phyloP scores from a whole-genome alignment of 2,329 filamentous ascomycete species.

The Colletotrichum coccodes region DNA sequence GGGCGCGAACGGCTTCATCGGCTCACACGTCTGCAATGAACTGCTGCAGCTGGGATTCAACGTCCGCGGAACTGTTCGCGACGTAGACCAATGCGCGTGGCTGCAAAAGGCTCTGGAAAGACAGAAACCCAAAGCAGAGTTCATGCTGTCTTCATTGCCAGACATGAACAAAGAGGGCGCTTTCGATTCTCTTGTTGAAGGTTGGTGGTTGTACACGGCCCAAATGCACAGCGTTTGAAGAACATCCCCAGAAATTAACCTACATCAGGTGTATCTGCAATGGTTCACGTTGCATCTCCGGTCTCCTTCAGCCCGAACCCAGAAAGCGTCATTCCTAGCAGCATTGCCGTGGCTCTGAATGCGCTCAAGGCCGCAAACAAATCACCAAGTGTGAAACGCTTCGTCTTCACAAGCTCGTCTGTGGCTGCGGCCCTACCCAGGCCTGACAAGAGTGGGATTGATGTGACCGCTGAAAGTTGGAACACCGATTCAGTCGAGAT shows the following conservation, averaged over 20 bases:
- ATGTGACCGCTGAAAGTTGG: slow-evolving; percentile 43
- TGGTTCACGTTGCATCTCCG: slow-evolving; percentile 46
- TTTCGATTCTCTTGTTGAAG: slow-evolving; percentile 41
- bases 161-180: slow-evolving; percentile 43
- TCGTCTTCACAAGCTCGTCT: slow-evolving; percentile 47
- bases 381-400: slow-evolving; percentile 47
- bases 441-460: background rate
- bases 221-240: no score
- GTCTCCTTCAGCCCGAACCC: slow-evolving; percentile 48
- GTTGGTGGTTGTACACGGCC: slow-evolving; percentile 20
- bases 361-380: slow-evolving; percentile 48
- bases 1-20: slow-evolving; percentile 55
- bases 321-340: slow-evolving; percentile 47
- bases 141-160: slow-evolving; percentile 41
- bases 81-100: slow-evolving; percentile 41
- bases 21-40: slow-evolving; percentile 48
- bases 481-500: slow-evolving; percentile 44
- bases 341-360: slow-evolving; percentile 40
- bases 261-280: slow-evolving; percentile 9
- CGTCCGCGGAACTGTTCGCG: slow-evolving; percentile 52
- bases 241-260: background rate
- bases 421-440: slow-evolving; percentile 21
- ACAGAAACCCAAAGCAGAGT: slow-evolving; percentile 44
- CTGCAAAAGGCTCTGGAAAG: slow-evolving; percentile 39
- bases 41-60: slow-evolving; percentile 47